Percentiles rank a stretch among this genome's conserved stretches.
phyloP scores from a whole-genome alignment of 352 stramenopile species.

The Plasmopara muralis region DNA sequence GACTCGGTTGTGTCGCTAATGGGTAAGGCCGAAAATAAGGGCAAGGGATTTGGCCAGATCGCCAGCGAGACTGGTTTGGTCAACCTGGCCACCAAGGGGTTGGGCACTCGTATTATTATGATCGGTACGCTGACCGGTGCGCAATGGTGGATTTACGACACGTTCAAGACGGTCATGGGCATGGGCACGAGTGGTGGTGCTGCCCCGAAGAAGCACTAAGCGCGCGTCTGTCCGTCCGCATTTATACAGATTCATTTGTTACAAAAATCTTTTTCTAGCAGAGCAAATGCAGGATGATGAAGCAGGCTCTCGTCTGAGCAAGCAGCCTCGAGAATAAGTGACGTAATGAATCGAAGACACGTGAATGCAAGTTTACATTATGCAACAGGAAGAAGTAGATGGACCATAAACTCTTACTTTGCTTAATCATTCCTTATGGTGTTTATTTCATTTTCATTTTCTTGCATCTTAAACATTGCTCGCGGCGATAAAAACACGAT shows the following conservation, averaged over 20 bases:
- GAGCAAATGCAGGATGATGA: no score
- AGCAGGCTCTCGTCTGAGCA: no score
- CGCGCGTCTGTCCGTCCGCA: constrained; percentile 9
- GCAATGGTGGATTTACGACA: constrained; percentile 97
- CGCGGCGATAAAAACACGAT: no score
- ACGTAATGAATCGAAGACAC: no score
- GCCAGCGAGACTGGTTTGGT: constrained; percentile 66
- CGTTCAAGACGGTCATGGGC: constrained; percentile 90
- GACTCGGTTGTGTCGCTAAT: constrained; percentile 98
- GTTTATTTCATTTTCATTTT: no score
- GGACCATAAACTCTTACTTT: no score
- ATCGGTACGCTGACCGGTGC: constrained; percentile 94
- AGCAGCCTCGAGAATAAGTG: no score
- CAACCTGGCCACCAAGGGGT: constrained; percentile 83
- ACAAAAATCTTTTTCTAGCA: no score
- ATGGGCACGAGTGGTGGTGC: constrained; percentile 88
- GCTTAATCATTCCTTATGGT: no score
- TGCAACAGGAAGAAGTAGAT: no score
- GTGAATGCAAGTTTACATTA: no score
- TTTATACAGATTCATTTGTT: constrained; percentile 5
- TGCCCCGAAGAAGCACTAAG: constrained; percentile 63
- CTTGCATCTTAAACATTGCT: no score
- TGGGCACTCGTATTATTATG: constrained; percentile 93
- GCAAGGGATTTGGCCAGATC: constrained; percentile 87
- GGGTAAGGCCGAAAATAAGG: constrained; percentile 88